Conservation (phyloP, 495 filamentous ascomycete species). For the Trichoderma asperelloides region DNA sequence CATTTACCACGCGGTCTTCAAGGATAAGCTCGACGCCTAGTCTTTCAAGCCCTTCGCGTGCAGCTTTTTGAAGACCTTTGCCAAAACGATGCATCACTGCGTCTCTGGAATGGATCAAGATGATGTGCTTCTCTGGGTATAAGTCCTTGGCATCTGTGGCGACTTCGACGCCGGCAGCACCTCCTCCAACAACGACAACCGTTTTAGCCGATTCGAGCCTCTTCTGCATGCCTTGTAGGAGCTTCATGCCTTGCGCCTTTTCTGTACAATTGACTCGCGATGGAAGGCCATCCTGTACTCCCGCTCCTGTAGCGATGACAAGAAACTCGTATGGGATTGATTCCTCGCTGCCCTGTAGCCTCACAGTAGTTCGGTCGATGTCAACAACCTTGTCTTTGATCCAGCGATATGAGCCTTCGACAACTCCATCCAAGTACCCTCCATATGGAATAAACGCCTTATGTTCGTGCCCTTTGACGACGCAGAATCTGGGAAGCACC, state of each 20-base stretch:
- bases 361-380: slow-evolving; percentile 19
- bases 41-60: slow-evolving; percentile 26
- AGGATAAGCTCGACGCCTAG: slow-evolving; percentile 36
- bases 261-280: slow-evolving; percentile 37
- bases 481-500: slow-evolving; percentile 42
- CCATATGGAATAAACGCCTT: slow-evolving; percentile 44
- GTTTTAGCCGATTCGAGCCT: slow-evolving; percentile 28
- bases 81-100: slow-evolving; percentile 48
- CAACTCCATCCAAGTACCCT: slow-evolving; percentile 18
- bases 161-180: slow-evolving; percentile 52
- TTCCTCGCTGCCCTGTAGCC: slow-evolving; percentile 19
- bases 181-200: slow-evolving; percentile 50
- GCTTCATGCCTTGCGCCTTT: slow-evolving; percentile 36
- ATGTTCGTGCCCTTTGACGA: slow-evolving; percentile 32
- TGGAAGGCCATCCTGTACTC: slow-evolving; percentile 36
- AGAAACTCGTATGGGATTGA: slow-evolving; percentile 48
- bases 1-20: slow-evolving; percentile 22
- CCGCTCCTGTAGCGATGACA: slow-evolving; percentile 46
- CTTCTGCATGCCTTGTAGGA: slow-evolving; percentile 30
- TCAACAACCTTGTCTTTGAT: slow-evolving; percentile 25
- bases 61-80: slow-evolving; percentile 35
- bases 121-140: slow-evolving; percentile 49
- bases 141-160: slow-evolving; percentile 46
- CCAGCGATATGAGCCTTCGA: slow-evolving; percentile 24
- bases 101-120: slow-evolving; percentile 46